phyloP scores from a whole-genome alignment of 2,329 filamentous ascomycete species.

The Madurella fahalii region DNA sequence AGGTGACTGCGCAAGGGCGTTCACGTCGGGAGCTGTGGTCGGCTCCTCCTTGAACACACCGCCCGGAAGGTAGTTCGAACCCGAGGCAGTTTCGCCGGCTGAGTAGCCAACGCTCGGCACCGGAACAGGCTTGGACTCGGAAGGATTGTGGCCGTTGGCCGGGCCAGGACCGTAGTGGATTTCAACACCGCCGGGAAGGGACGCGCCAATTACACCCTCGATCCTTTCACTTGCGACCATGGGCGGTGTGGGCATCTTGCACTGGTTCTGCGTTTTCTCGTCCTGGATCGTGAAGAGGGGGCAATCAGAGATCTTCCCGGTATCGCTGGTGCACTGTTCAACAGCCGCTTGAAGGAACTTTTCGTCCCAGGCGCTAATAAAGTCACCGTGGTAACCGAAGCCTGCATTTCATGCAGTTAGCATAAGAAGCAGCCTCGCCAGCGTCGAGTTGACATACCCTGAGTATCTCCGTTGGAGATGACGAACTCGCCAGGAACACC shows the following conservation, averaged over 20 bases:
- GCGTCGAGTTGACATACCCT: slow-evolving; percentile 46
- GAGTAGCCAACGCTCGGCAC: slow-evolving; percentile 35
- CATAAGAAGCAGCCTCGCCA: not conserved
- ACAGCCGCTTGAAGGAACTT: slow-evolving; percentile 68
- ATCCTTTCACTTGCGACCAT: slow-evolving; percentile 57
- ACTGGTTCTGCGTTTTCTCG: slow-evolving; percentile 51
- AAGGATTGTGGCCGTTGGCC: slow-evolving; percentile 17
- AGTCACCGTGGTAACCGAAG: slow-evolving; percentile 74
- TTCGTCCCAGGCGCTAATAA: slow-evolving; percentile 72
- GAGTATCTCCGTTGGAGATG: slow-evolving; percentile 72
- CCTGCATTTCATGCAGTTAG: slow-evolving; percentile 40
- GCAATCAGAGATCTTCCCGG: slow-evolving; percentile 70
- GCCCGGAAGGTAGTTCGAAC: slow-evolving; percentile 34
- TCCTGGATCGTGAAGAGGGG: slow-evolving; percentile 66
- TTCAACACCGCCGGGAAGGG: slow-evolving; percentile 61
- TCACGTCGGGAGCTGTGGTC: slow-evolving; percentile 11
- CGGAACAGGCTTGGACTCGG: slow-evolving; percentile 18
- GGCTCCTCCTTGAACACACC: slow-evolving; percentile 36
- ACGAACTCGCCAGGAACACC: slow-evolving; percentile 65
- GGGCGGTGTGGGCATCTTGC: slow-evolving; percentile 56
- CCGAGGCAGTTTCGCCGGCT: slow-evolving; percentile 34
- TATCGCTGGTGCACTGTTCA: slow-evolving; percentile 66
- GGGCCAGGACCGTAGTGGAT: slow-evolving; percentile 37
- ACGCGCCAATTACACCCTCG: slow-evolving; percentile 45
- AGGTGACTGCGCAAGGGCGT: slow-evolving; percentile 10